These are phyloP conservation scores for Fusarium temperatum DNA, from an alignment of 2,329 filamentous ascomycete genomes.

Conservation along the genomic window DNA sequence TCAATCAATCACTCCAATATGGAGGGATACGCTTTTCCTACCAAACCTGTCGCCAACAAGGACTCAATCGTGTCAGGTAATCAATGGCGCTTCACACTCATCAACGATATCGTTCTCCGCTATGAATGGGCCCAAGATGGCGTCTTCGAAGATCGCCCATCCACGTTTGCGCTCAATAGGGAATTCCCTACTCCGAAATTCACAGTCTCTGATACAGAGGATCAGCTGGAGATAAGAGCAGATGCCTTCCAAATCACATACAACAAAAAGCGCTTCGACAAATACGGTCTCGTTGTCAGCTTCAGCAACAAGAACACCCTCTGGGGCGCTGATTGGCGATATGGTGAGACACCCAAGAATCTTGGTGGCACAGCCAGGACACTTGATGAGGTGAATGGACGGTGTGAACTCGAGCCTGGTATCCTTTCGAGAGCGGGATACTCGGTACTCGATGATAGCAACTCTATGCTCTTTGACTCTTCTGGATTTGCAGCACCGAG, in stretches of 20 bases:
- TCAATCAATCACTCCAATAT: slow-evolving; percentile 6
- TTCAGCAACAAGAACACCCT: slow-evolving; percentile 53
- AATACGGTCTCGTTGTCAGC: slow-evolving; percentile 57
- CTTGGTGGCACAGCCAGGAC: slow-evolving; percentile 63
- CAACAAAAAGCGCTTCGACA: slow-evolving; percentile 64
- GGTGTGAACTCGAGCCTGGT: slow-evolving; percentile 58
- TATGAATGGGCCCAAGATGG: slow-evolving; percentile 70
- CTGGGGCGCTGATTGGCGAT: slow-evolving; percentile 55
- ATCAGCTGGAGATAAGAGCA: slow-evolving; percentile 64
- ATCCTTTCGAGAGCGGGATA: slow-evolving; percentile 61
- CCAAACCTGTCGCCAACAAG: slow-evolving; percentile 29
- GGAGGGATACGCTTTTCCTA: slow-evolving; percentile 32
- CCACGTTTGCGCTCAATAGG: slow-evolving; percentile 68
- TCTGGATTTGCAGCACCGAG: slow-evolving; percentile 62
- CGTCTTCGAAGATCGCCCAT: slow-evolving; percentile 69
- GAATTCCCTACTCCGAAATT: slow-evolving; percentile 54
- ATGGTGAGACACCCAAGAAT: slow-evolving; percentile 53
- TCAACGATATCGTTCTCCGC: slow-evolving; percentile 65
- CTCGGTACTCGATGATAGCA: slow-evolving; percentile 62
- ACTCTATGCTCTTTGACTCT: slow-evolving; percentile 64
- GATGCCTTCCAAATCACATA: slow-evolving; percentile 65
- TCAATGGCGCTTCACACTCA: slow-evolving; percentile 67
- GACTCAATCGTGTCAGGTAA: slow-evolving; percentile 28
- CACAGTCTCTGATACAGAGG: slow-evolving; percentile 55
- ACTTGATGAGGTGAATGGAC: slow-evolving; percentile 62